These are phyloP conservation scores for Leccinum proximum DNA, from an alignment of 1,284 basidiomycete species.

Conservation along the genomic window DNA sequence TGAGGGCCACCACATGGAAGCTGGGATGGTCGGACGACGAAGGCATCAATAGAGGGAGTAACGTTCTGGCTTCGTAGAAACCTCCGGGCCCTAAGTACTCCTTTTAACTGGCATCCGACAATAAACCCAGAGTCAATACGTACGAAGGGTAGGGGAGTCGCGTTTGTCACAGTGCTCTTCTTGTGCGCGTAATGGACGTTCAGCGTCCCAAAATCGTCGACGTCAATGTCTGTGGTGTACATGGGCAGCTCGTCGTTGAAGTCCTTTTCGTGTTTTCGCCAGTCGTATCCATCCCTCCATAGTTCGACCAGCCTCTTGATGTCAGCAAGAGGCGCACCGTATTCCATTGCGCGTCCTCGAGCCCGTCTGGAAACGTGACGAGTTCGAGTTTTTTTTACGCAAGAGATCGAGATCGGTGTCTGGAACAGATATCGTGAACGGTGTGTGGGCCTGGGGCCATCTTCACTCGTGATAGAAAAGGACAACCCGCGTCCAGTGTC, in stretches of 20 bases:
- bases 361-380: conserved; percentile 39
- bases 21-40: conserved; percentile 42
- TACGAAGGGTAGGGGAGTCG: conserved; percentile 45
- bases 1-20: conserved; percentile 55
- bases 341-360: conserved; percentile 36
- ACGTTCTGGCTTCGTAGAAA: conserved; percentile 53
- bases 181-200: conserved; percentile 44
- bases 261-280: conserved; percentile 37
- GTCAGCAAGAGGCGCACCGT: conserved; percentile 39
- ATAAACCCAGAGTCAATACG: conserved; percentile 12
- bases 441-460: conserved; percentile 13
- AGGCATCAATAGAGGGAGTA: conserved; percentile 46
- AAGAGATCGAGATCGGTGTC: conserved; percentile 31
- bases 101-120: not conserved
- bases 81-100: conserved; percentile 50
- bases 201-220: conserved; percentile 35
- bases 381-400: conserved; percentile 33
- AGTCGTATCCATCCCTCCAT: conserved; percentile 42
- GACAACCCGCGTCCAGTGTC: not conserved
- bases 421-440: conserved; percentile 32
- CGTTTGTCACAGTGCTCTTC: conserved; percentile 31
- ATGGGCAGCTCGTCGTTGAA: conserved; percentile 41
- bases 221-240: conserved; percentile 39
- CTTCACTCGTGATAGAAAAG: not conserved
- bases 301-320: conserved; percentile 35